Evolutionary conservation across 257 asterid genomes (phyloP).

Genomic region (Nicotiana attenuata): DNA sequence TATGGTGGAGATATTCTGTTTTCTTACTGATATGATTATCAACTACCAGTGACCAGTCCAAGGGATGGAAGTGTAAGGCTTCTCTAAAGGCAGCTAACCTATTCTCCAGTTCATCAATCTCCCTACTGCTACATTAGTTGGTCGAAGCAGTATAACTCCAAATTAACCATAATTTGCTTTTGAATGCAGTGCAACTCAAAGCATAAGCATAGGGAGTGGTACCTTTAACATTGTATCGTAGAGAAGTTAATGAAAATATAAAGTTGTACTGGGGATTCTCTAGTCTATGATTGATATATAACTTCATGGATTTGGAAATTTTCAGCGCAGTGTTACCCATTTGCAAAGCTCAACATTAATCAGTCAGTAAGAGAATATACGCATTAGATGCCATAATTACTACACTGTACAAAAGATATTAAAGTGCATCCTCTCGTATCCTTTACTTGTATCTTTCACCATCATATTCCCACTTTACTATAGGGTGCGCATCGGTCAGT

Average conservation of each 20-base stretch:
- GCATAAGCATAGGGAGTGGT: not conserved
- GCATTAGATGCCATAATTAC: not conserved
- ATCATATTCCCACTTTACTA: too few species aligned
- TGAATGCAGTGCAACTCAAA: not conserved
- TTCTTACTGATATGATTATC: too few species aligned
- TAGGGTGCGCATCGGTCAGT: too few species aligned
- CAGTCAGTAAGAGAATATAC: too few species aligned
- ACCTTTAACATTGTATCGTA: not conserved
- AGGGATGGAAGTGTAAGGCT: constrained; percentile 21
- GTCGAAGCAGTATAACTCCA: not conserved
- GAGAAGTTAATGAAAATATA: not conserved
- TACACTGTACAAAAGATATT: not conserved
- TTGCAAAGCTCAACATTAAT: too few species aligned
- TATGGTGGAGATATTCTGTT: not conserved
- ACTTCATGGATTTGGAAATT: not conserved
- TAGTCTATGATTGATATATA: not conserved
- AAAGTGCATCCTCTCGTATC: not conserved
- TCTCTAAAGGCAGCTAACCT: constrained; percentile 63
- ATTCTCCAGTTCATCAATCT: constrained; percentile 52
- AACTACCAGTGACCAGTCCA: not conserved
- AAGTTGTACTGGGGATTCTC: not conserved
- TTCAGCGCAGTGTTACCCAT: not conserved
- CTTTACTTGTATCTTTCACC: too few species aligned
- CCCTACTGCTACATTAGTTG: constrained; percentile 31
- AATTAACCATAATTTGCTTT: not conserved